A percentile compares a stretch with the other conserved stretches of the same genome.
These are phyloP conservation scores for Yarrowia keelungensis DNA, from an alignment of 805 yeast genomes.

Conservation along the genomic window DNA sequence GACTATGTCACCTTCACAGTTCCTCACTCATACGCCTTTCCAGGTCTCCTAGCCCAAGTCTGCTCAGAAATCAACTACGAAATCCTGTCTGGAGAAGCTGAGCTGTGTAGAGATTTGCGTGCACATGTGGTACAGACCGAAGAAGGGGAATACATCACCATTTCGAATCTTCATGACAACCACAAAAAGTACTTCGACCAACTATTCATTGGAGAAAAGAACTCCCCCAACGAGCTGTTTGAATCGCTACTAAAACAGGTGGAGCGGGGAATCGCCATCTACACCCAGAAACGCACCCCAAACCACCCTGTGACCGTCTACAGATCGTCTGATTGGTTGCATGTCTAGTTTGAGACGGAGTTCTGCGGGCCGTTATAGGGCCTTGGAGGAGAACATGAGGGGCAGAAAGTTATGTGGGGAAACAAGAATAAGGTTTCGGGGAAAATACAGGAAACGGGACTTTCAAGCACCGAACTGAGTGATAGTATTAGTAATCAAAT, in stretches of 20 bases:
- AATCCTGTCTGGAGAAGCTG: slow-evolving; percentile 3
- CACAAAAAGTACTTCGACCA: slow-evolving; percentile 8
- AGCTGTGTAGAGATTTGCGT: slow-evolving; percentile 17
- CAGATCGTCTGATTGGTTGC: slow-evolving; percentile 12
- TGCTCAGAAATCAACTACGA: slow-evolving; percentile 20
- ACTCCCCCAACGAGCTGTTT: slow-evolving; percentile 4
- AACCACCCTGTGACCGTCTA: slow-evolving; percentile 13
- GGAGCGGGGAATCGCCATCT: not conserved
- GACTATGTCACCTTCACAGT: slow-evolving; percentile 1
- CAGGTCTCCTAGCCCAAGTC: not conserved
- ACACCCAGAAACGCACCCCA: not conserved
- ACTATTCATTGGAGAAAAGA: not conserved
- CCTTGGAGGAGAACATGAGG: not conserved
- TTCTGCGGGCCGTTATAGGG: slow-evolving; percentile 26
- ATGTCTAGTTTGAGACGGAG: slow-evolving; percentile 14
- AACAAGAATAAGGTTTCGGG: not conserved
- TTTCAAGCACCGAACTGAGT: too few relatives aligned
- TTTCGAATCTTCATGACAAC: slow-evolving; percentile 6
- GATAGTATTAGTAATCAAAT: too few relatives aligned
- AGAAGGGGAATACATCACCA: not conserved
- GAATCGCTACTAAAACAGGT: not conserved
- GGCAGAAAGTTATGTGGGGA: slow-evolving; percentile 19
- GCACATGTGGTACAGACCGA: not conserved
- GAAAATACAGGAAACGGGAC: too few relatives aligned
- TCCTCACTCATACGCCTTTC: not conserved